These are phyloP conservation scores for Microdochium bolleyi DNA, from an alignment of 2,329 filamentous ascomycete genomes.

Conservation along the genomic window DNA sequence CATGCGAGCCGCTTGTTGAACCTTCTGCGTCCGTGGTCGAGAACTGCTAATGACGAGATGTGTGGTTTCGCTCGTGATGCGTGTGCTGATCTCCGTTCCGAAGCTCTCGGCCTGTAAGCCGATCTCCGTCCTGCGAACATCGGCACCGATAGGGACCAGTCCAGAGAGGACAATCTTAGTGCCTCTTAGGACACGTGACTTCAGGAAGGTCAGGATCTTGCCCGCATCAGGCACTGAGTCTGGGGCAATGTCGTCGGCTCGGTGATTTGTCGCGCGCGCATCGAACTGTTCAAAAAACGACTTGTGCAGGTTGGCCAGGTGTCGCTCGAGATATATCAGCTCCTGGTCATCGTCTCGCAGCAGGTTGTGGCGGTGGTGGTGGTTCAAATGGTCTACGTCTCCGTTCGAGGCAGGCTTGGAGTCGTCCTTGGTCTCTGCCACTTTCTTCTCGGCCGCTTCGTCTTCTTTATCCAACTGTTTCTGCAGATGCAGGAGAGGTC, in stretches of 20 bases:
- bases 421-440: constrained; percentile 35
- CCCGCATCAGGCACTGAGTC: constrained; percentile 74
- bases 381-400: constrained; percentile 22
- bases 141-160: constrained; percentile 73
- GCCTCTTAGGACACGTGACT: constrained; percentile 65
- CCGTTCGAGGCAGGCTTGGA: constrained; percentile 15
- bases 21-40: constrained; percentile 79
- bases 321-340: constrained; percentile 66
- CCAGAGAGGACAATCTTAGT: constrained; percentile 83
- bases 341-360: constrained; percentile 85
- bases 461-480: constrained; percentile 84
- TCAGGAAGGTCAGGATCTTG: constrained; percentile 74
- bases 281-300: constrained; percentile 83
- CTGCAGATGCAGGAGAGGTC: constrained; percentile 86
- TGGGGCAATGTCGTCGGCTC: constrained; percentile 31
- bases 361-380: constrained; percentile 59
- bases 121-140: constrained; percentile 76
- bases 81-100: constrained; percentile 57
- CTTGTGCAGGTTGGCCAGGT: constrained; percentile 67
- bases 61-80: constrained; percentile 56
- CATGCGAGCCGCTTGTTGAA: constrained; percentile 75
- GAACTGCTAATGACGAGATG: constrained; percentile 66
- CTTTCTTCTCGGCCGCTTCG: constrained; percentile 46
- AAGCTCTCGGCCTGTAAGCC: constrained; percentile 82
- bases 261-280: constrained; percentile 37